These are phyloP conservation scores for Triadica sebifera DNA, from an alignment of 345 rosid species.

Conservation along the genomic window DNA sequence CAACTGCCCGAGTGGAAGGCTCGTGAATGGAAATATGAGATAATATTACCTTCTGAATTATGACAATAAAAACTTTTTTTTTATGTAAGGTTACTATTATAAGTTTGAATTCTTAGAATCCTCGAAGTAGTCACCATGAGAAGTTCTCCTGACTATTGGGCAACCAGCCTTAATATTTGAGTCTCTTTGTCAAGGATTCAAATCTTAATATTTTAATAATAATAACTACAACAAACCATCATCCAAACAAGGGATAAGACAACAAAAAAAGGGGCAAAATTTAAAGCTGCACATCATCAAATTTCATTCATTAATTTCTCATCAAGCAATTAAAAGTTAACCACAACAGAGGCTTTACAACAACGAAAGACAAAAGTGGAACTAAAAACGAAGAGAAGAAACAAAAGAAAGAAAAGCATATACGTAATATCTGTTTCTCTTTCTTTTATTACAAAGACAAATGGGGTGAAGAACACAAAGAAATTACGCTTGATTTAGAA, in stretches of 20 bases:
- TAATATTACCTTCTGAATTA: slow-evolving; percentile 5
- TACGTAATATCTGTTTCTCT: slow-evolving; percentile 15
- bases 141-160: too few relatives aligned
- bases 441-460: slow-evolving; percentile 25
- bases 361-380: background rate
- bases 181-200: too few relatives aligned
- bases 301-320: background rate
- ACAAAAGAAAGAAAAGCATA: slow-evolving; percentile 16
- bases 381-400: background rate
- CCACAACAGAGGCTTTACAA: slow-evolving; percentile 20
- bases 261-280: background rate
- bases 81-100: too few relatives aligned
- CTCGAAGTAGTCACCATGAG: too few relatives aligned
- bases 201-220: too few relatives aligned
- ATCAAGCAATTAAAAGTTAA: slow-evolving; percentile 7
- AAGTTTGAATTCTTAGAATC: too few relatives aligned
- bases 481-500: slow-evolving; percentile 16
- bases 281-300: slow-evolving; percentile 1
- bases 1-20: slow-evolving; percentile 95
- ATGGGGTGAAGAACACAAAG: too few relatives aligned
- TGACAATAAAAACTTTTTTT: background rate
- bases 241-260: too few relatives aligned
- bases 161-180: too few relatives aligned
- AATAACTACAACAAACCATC: too few relatives aligned
- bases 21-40: slow-evolving; percentile 75